Evolutionary conservation across 176 grass and related monocot genomes (phyloP).

Genomic region (Thinopyrum elongatum): DNA sequence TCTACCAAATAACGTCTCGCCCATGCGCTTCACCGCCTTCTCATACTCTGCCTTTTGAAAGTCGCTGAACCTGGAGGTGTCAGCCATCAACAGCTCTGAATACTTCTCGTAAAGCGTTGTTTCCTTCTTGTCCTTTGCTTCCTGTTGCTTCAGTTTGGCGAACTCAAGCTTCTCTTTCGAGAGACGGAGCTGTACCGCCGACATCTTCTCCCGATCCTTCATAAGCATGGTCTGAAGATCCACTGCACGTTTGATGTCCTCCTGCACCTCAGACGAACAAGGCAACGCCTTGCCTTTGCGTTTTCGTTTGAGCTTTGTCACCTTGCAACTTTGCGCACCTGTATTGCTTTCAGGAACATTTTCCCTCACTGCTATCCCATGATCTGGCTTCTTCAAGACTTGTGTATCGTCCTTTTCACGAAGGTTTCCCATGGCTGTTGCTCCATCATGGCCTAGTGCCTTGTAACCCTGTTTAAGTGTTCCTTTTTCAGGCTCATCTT

Average conservation of each 20-base stretch:
- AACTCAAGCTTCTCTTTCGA: slow-evolving; percentile 40
- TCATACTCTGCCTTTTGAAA: slow-evolving; percentile 35
- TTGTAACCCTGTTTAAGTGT: not conserved
- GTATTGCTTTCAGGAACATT: slow-evolving; percentile 4
- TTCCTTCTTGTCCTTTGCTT: slow-evolving; percentile 33
- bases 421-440: not conserved
- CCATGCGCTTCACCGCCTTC: slow-evolving; percentile 36
- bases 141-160: slow-evolving; percentile 31
- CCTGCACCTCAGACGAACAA: slow-evolving; percentile 28
- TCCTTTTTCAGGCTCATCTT: not conserved
- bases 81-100: slow-evolving; percentile 35
- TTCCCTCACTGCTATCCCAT: not conserved
- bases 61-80: slow-evolving; percentile 30
- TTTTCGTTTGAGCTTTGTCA: slow-evolving; percentile 12
- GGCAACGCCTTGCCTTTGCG: not conserved
- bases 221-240: slow-evolving; percentile 39
- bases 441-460: not conserved
- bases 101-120: slow-evolving; percentile 36
- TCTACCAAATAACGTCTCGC: slow-evolving; percentile 21
- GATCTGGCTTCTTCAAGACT: not conserved
- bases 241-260: slow-evolving; percentile 28
- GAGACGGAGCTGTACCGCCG: slow-evolving; percentile 37
- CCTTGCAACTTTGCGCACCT: not conserved
- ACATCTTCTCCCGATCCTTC: slow-evolving; percentile 37
- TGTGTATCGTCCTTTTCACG: slow-evolving; percentile 10